A percentile compares a stretch with the other conserved stretches of the same genome.
Conservation (phyloP, 2,329 filamentous ascomycete genomes). For the Fusarium acutatum region DNA sequence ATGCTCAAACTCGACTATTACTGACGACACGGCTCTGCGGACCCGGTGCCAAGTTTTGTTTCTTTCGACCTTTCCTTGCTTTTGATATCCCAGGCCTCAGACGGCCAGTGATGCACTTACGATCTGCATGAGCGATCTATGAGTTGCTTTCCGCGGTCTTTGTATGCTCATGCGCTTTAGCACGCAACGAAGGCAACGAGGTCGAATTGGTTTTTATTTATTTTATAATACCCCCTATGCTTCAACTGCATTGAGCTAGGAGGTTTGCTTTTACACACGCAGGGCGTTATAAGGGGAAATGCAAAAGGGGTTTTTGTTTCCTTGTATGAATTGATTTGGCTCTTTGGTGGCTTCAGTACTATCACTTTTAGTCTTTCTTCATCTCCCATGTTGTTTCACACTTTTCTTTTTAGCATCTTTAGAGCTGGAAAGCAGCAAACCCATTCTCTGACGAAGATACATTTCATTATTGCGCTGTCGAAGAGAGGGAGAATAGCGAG, state of each 20-base stretch:
- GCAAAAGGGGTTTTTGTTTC: conserved; percentile 35
- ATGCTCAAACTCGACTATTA: conserved; percentile 31
- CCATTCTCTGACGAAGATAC: conserved; percentile 41
- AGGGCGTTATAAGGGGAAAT: conserved; percentile 46
- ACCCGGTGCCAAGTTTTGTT: conserved; percentile 37
- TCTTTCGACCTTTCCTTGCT: conserved; percentile 41
- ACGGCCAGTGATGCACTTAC: conserved; percentile 49
- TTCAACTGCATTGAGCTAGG: conserved; percentile 11
- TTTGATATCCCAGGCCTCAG: conserved; percentile 50
- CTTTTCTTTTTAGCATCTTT: conserved; percentile 39
- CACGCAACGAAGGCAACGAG: conserved; percentile 32
- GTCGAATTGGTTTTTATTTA: conserved; percentile 32
- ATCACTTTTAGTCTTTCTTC: conserved; percentile 35
- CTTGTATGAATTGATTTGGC: conserved; percentile 31
- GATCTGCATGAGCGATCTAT: conserved; percentile 62
- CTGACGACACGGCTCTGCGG: conserved; percentile 11
- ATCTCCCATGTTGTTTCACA: conserved; percentile 36
- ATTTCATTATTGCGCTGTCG: conserved; percentile 33
- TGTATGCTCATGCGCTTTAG: conserved; percentile 27
- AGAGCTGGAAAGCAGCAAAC: conserved; percentile 43
- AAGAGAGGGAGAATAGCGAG: neutral
- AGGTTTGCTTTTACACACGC: conserved; percentile 44
- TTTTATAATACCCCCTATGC: conserved; percentile 27
- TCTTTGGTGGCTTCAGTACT: conserved; percentile 31
- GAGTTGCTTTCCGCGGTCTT: conserved; percentile 43